Conservation (phyloP, 345 rosid species). For the Adansonia digitata region DNA sequence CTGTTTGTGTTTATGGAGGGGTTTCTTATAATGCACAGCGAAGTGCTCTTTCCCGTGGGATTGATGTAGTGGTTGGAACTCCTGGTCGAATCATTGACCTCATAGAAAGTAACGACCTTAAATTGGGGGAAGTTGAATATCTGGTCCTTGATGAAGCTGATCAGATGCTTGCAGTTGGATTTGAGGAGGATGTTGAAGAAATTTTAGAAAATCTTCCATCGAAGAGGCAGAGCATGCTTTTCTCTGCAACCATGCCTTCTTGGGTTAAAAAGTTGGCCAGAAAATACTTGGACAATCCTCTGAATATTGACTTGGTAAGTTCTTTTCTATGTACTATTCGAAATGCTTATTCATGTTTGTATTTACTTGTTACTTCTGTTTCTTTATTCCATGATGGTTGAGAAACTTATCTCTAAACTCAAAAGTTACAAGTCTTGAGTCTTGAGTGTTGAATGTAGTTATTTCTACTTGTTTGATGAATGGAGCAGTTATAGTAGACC, state of each 20-base stretch:
- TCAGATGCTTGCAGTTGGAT: slow-evolving; percentile 98
- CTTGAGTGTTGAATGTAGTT: neutral
- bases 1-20: slow-evolving; percentile 95
- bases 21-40: slow-evolving; percentile 81
- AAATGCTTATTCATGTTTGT: neutral
- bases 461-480: neutral
- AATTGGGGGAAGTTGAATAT: slow-evolving; percentile 79
- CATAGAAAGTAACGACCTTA: slow-evolving; percentile 69
- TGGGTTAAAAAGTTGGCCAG: slow-evolving; percentile 95
- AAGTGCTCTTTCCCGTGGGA: slow-evolving; percentile 80
- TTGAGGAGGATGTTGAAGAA: slow-evolving; percentile 87
- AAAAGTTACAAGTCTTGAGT: neutral
- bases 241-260: slow-evolving; percentile 97
- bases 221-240: slow-evolving; percentile 93
- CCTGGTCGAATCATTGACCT: slow-evolving; percentile 95
- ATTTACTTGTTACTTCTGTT: neutral
- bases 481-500: neutral
- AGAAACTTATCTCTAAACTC: neutral
- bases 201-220: slow-evolving; percentile 83
- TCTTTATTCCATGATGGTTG: neutral
- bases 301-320: slow-evolving; percentile 83
- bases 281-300: slow-evolving; percentile 80
- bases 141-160: slow-evolving; percentile 98
- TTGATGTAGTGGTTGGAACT: slow-evolving; percentile 96
- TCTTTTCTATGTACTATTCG: neutral